A percentile compares a stretch with the other conserved stretches of the same genome.
These are phyloP conservation scores for Hura crepitans DNA, from an alignment of 441 rosid species.

Conservation along the genomic window DNA sequence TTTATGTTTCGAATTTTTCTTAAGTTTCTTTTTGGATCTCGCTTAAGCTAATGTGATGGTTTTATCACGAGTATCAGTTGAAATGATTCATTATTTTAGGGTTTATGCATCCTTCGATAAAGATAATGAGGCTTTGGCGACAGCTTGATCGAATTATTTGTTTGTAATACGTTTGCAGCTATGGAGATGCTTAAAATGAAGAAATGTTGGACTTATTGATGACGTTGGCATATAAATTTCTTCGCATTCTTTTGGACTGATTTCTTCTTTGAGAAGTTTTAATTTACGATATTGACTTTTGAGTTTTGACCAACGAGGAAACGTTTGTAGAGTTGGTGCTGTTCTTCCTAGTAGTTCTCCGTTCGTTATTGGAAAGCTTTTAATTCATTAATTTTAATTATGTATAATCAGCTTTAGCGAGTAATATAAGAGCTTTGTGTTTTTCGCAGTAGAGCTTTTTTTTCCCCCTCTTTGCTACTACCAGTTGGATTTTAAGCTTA, in stretches of 20 bases:
- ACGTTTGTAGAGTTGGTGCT: background rate
- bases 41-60: background rate
- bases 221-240: background rate
- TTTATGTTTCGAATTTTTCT: background rate
- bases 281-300: background rate
- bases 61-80: background rate
- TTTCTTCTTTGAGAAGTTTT: background rate
- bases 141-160: background rate
- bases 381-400: background rate
- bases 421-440: background rate
- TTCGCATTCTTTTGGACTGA: background rate
- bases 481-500: background rate
- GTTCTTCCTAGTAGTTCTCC: background rate
- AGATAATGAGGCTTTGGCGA: background rate
- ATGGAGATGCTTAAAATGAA: background rate
- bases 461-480: background rate
- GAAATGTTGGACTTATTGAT: background rate
- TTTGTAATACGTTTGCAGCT: background rate
- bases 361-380: background rate
- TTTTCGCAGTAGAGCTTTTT: background rate
- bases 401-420: background rate
- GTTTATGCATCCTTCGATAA: conserved; percentile 1
- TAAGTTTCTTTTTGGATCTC: background rate
- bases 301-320: background rate
- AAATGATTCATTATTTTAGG: conserved; percentile 11